A percentile compares a stretch with the other conserved stretches of the same genome.
Evolutionary conservation across 2,329 filamentous ascomycete species (phyloP).

Genomic region (Aspergillus pseudoglaucus): DNA sequence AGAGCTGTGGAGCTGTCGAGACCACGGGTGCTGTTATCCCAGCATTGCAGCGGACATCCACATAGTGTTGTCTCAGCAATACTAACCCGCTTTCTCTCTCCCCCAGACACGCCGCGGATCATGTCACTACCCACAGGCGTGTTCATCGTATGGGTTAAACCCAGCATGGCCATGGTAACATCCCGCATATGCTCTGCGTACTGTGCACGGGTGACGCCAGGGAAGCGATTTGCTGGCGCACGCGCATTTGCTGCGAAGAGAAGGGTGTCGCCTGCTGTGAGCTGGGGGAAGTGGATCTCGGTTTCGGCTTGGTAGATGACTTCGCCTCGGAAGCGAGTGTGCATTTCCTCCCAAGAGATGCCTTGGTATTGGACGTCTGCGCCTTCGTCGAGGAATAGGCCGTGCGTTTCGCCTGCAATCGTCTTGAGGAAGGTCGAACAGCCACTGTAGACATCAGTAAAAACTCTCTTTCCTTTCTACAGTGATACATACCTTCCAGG

Average conservation of each 20-base stretch:
- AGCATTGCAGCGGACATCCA: conserved; percentile 40
- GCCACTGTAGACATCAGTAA: conserved; percentile 21
- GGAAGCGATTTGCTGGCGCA: conserved; percentile 35
- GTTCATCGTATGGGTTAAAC: conserved; percentile 47
- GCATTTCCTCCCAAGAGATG: conserved; percentile 62
- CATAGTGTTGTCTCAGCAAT: conserved; percentile 49
- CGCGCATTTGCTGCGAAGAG: conserved; percentile 65
- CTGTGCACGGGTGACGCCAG: conserved; percentile 38
- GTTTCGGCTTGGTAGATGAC: conserved; percentile 80
- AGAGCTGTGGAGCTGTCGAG: conserved; percentile 49
- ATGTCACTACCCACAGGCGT: conserved; percentile 47
- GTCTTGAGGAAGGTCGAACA: conserved; percentile 84
- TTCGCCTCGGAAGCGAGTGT: conserved; percentile 70
- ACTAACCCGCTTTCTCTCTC: conserved; percentile 53
- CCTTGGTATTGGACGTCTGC: conserved; percentile 76
- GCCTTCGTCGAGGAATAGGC: conserved; percentile 63
- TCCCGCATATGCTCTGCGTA: conserved; percentile 42
- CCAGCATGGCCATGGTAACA: conserved; percentile 50
- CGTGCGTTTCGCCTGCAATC: conserved; percentile 74
- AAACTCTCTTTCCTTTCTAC: too few relatives aligned
- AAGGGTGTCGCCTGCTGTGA: conserved; percentile 71
- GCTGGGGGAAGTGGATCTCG: conserved; percentile 71
- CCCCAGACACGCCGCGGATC: conserved; percentile 55
- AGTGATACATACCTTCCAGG: conserved; percentile 31
- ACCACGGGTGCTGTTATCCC: conserved; percentile 44